Conservation (phyloP, 768 basidiomycete species). For the Dioszegia aurantiaca region DNA sequence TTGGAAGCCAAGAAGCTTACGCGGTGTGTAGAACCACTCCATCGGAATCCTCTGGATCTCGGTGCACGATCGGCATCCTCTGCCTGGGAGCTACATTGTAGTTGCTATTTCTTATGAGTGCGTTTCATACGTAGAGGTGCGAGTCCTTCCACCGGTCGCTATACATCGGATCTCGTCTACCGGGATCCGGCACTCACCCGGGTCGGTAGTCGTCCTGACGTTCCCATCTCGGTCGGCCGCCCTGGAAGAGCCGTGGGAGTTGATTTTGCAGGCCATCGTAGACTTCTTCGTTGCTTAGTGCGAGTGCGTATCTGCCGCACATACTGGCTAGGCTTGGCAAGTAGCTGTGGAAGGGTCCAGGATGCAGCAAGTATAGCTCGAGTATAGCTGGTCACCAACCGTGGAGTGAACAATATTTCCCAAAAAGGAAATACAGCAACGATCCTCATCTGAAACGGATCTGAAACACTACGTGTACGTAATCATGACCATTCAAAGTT, state of each 20-base stretch:
- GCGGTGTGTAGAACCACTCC: conserved; percentile 69
- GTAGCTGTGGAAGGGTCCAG: too few relatives aligned
- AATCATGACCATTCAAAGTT: too few relatives aligned
- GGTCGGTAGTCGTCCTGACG: conserved; percentile 38
- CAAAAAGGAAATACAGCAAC: too few relatives aligned
- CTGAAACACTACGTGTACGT: too few relatives aligned
- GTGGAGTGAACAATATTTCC: too few relatives aligned
- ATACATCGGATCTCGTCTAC: too few relatives aligned
- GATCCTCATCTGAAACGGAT: background rate
- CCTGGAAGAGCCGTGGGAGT: conserved; percentile 31
- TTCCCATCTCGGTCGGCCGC: conserved; percentile 29
- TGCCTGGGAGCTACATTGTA: conserved; percentile 84
- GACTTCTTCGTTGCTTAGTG: conserved; percentile 38
- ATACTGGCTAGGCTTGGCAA: conserved; percentile 13
- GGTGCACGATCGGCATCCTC: conserved; percentile 69
- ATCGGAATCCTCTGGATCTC: conserved; percentile 52
- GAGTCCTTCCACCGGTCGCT: too few relatives aligned
- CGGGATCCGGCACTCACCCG: too few relatives aligned
- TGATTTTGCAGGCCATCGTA: conserved; percentile 39
- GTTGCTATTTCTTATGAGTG: conserved; percentile 43
- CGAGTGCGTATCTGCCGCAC: conserved; percentile 47
- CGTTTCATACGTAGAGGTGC: background rate
- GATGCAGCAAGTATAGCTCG: too few relatives aligned
- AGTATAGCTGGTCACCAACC: too few relatives aligned
- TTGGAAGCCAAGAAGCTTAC: conserved; percentile 53